A percentile compares a stretch with the other conserved stretches of the same genome.
These are phyloP conservation scores for Xylariaceae sp. DNA, from an alignment of 2,329 filamentous ascomycete species.

Conservation along the genomic window DNA sequence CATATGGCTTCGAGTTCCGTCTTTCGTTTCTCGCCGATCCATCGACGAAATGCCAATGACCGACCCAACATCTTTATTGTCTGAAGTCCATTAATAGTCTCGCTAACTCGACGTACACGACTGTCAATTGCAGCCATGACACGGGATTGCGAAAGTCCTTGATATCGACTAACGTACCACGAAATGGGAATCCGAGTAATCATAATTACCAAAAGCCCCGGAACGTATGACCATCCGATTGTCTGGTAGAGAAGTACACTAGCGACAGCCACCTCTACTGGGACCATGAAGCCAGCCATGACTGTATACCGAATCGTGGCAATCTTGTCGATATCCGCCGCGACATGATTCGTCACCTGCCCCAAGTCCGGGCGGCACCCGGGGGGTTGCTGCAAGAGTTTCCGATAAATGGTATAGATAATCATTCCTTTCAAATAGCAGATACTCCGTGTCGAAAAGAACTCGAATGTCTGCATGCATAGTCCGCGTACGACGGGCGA, in stretches of 20 bases:
- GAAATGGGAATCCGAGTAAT: constrained; percentile 4
- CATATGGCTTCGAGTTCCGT: background rate
- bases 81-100: background rate
- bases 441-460: constrained; percentile 2
- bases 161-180: constrained; percentile 1
- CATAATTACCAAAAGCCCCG: constrained; percentile 2
- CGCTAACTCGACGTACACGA: background rate
- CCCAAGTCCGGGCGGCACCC: background rate
- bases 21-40: constrained; percentile 1
- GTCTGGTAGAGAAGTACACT: constrained; percentile 1
- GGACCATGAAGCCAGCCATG: constrained; percentile 5
- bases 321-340: constrained; percentile 2
- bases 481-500: constrained; percentile 3
- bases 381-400: constrained; percentile 1
- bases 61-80: constrained; percentile 5
- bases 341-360: constrained; percentile 1
- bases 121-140: constrained; percentile 2
- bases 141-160: background rate
- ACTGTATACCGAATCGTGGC: background rate
- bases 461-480: constrained; percentile 4
- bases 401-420: constrained; percentile 1
- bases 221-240: constrained; percentile 3
- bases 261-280: constrained; percentile 1
- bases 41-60: background rate
- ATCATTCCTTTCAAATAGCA: constrained; percentile 1